Percentiles rank a stretch among this genome's conserved stretches.
Evolutionary conservation across 345 rosid species (phyloP).

Genomic region (Brassica incana): DNA sequence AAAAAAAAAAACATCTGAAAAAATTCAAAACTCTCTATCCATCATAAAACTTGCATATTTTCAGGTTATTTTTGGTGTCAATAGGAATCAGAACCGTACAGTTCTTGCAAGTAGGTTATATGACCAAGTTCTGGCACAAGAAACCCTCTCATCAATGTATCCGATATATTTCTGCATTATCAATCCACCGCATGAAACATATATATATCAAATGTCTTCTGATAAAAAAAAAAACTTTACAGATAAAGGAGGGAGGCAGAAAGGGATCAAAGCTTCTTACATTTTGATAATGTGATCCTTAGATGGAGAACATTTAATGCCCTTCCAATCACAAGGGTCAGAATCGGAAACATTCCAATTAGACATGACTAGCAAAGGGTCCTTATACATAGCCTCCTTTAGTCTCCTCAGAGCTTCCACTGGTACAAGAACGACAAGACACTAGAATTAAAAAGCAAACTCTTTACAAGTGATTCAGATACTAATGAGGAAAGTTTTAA

Average conservation of each 20-base stretch:
- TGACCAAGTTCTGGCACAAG: constrained; percentile 79
- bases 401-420: constrained; percentile 70
- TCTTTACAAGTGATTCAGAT: background rate
- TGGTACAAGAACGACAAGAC: constrained; percentile 29
- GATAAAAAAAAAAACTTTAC: background rate
- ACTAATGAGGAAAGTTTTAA: constrained; percentile 3
- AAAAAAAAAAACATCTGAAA: background rate
- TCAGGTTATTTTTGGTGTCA: background rate
- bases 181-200: constrained; percentile 3
- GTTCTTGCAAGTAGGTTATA: constrained; percentile 69
- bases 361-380: constrained; percentile 70
- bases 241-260: background rate
- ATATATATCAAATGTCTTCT: background rate
- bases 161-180: constrained; percentile 70
- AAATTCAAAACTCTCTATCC: constrained; percentile 8
- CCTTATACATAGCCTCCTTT: constrained; percentile 80
- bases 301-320: constrained; percentile 55
- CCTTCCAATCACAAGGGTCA: constrained; percentile 86
- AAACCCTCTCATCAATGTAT: constrained; percentile 67
- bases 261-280: constrained; percentile 48
- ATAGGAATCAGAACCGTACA: constrained; percentile 49
- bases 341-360: constrained; percentile 74
- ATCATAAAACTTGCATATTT: constrained; percentile 14
- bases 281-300: constrained; percentile 72
- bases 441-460: background rate